Base-by-base conservation (phyloP, 495 filamentous ascomycete species). In the Trichoderma virens region DNA sequence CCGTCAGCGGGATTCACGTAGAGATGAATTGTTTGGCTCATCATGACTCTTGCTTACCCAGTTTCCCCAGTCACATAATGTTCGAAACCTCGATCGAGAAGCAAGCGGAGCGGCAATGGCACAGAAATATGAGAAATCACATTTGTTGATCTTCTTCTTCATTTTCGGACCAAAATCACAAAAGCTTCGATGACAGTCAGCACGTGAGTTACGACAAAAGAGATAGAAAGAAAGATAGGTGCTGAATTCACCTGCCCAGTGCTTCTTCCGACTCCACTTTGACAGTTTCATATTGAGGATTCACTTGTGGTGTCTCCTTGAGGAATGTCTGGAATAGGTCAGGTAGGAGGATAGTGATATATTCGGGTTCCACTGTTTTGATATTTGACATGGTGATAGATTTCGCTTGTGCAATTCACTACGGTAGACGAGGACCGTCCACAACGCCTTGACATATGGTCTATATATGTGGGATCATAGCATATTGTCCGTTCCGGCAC, bases 301-400 rank as follows among this genome's bases (percentile, higher is more conserved):
- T 76, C 11, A 73, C 27, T 20, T 32, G 27, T 2, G 73, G 71
- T 3, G 41, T 47, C 30, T 72, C 70, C 16, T 70, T 67, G 11
- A 75, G 65, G 59, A 74, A 75, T 2, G 71, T 69, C 27, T 72
- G 66, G 59, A 75, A 76, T 69, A 76, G 70, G 61, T 75, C 68
- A 2, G 73, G 74, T n/a, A 76, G 67, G 18, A 59, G 65, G n/a
- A 71, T 67, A 18, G 47, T 41, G 20, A 65, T 54, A n/a, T 43
- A 23, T 39, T 60, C 64, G 30, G 39, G 18, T 9, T 23, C 51
- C 51, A 56, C 30, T 3, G 0, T 31, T 28, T 20, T n/a, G 9
- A 25, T 20, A 23, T 9, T 4, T 20, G 5, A 13, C 34, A 35
- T 35, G 41, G 41, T 8, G 13, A 45, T 45, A 20, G 41, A 45